phyloP scores from a whole-genome alignment of 371 early-diverging fungal species.

The Nosema granulosis region DNA sequence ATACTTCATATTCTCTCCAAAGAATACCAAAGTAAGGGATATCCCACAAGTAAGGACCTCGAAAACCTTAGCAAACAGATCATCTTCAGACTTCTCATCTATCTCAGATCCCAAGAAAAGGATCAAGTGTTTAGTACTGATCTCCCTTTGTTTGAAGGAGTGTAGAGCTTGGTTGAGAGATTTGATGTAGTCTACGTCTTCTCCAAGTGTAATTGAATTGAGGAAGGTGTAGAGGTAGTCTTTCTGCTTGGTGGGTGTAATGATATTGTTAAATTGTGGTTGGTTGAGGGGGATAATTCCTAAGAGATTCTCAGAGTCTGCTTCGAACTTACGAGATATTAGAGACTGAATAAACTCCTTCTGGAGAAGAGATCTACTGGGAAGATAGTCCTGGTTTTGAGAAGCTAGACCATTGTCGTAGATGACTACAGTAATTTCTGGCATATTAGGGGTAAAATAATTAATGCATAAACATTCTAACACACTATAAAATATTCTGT shows the following conservation, averaged over 20 bases:
- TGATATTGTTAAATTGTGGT: slow-evolving; percentile 41
- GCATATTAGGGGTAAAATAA: slow-evolving; percentile 44
- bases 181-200: slow-evolving; percentile 23
- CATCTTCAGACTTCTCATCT: slow-evolving; percentile 71
- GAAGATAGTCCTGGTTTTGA: slow-evolving; percentile 87
- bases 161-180: slow-evolving; percentile 31
- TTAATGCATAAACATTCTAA: not conserved
- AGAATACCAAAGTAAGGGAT: slow-evolving; percentile 84
- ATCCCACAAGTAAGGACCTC: slow-evolving; percentile 91
- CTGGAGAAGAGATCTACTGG: slow-evolving; percentile 84
- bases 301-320: slow-evolving; percentile 87
- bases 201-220: slow-evolving; percentile 19
- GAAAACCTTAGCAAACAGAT: slow-evolving; percentile 77
- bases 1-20: slow-evolving; percentile 85
- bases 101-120: slow-evolving; percentile 86
- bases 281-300: slow-evolving; percentile 85
- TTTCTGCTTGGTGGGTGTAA: slow-evolving; percentile 59
- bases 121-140: slow-evolving; percentile 82
- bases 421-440: slow-evolving; percentile 54
- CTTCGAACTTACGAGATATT: slow-evolving; percentile 80
- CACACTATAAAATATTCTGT: not conserved
- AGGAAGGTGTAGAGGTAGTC: slow-evolving; percentile 48
- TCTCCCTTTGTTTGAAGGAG: slow-evolving; percentile 73
- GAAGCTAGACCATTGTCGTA: slow-evolving; percentile 59
- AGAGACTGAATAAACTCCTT: slow-evolving; percentile 82